Conservation (phyloP, 2,329 filamentous ascomycete genomes). For the Zymoseptoria passerinii region DNA sequence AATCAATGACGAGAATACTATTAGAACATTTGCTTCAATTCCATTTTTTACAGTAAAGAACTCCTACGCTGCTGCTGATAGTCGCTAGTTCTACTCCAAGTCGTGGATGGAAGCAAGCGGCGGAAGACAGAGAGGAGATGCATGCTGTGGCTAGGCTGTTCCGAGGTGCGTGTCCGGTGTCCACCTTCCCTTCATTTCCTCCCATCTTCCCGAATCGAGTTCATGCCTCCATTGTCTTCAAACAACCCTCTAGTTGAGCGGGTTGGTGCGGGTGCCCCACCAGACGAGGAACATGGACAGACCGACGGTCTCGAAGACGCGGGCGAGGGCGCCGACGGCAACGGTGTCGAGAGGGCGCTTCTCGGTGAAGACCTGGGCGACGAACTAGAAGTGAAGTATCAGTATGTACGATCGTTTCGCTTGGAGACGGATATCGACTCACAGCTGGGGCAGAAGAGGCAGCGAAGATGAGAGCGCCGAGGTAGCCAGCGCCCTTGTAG, state of each 20-base stretch:
- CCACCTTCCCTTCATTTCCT: conserved; percentile 1
- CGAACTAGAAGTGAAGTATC: conserved; percentile 50
- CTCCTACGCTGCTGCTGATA: neutral
- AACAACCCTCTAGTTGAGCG: conserved; percentile 52
- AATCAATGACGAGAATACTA: neutral
- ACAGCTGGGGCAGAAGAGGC: conserved; percentile 82
- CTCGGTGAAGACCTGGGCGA: conserved; percentile 80
- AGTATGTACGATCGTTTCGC: conserved; percentile 12
- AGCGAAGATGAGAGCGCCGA: conserved; percentile 84
- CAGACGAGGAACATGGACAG: conserved; percentile 88
- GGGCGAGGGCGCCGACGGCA: conserved; percentile 73
- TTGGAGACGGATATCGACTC: conserved; percentile 35
- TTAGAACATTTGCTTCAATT: conserved; percentile 1
- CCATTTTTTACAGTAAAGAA: conserved; percentile 4
- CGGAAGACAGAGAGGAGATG: neutral
- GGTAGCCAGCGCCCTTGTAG: conserved; percentile 95
- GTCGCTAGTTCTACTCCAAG: neutral
- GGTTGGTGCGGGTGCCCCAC: conserved; percentile 95
- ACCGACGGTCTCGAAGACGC: conserved; percentile 86
- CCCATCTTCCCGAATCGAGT: neutral
- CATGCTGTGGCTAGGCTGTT: neutral
- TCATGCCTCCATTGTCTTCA: neutral
- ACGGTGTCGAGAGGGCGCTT: conserved; percentile 87
- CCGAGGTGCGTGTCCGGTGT: neutral
- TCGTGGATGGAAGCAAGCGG: neutral